Base-by-base conservation (phyloP, 2,329 filamentous ascomycete genomes). In the Aspergillus sp. region DNA sequence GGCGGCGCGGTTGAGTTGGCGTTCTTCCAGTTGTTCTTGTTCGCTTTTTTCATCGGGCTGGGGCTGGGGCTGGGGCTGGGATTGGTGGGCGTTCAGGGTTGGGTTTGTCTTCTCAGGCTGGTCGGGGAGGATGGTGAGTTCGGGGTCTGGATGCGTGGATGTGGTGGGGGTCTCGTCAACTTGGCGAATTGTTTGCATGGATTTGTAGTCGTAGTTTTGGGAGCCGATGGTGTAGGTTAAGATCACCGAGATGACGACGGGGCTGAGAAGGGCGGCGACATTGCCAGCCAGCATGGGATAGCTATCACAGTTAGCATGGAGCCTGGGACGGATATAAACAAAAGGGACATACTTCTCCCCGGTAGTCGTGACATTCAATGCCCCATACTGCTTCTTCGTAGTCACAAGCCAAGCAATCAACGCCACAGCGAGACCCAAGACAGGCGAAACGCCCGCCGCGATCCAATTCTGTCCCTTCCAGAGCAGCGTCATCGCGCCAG, bases 221-320 rank as follows among this genome's bases (percentile, higher is more conserved):
- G 72, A 61, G n/a, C 79, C 79, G 50, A 88, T 82, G 10, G 76
- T 68, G 44, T 83, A 77, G 0, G 86, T 90, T n/a, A 94, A 74
- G 40, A 91, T 51, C 0, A 88, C 87, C 6, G 91, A 77, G 60
- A 91, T 82, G 36, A 91, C 62, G 0, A 87, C 51, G 0, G 89
- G 89, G 0, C 85, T 84, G 5, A 94, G 80, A 1, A 95, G 77
- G 0, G 88, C 87, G 1, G 83, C 81, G 3, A 94, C 86, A 55
- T 94, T 94, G 30, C 88, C 88, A 1, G 85, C 88, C 26, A 94
- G 72, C 88, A 94, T 94, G 8, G 88, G 86, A 52, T 86, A 80
- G 68, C 65, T 45, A 43, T 55, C 42, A 51, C 35, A 27, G 32
- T 39, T 42, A 29, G 33, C 4, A 2, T 36, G n/a, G 5, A 40